These are phyloP conservation scores for Linaria vulgaris DNA, from an alignment of 257 asterid species.

Conservation along the genomic window DNA sequence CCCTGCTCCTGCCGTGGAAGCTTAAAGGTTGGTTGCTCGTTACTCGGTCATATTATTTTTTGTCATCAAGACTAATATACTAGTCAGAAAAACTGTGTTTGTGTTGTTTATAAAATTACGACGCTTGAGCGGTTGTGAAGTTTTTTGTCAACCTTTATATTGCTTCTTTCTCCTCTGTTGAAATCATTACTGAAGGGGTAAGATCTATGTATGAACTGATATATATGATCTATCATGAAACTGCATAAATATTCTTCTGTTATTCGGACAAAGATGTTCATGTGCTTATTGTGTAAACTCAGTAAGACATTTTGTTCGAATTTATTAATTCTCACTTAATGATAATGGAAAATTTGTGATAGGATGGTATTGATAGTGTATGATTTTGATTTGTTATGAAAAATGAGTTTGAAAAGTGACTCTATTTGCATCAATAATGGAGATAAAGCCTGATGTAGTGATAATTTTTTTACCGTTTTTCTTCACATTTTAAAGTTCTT, in stretches of 20 bases:
- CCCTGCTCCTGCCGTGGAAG: slow-evolving; percentile 99
- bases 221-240: too few relatives aligned
- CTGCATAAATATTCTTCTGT: too few relatives aligned
- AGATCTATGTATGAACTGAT: too few relatives aligned
- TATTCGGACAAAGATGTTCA: too few relatives aligned
- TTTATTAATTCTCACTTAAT: too few relatives aligned
- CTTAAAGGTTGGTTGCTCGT: slow-evolving; percentile 63
- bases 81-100: too few relatives aligned
- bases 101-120: too few relatives aligned
- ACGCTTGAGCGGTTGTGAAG: background rate
- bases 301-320: too few relatives aligned
- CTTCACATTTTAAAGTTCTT: background rate
- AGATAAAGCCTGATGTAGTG: background rate
- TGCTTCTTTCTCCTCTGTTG: background rate
- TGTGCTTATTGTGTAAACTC: too few relatives aligned
- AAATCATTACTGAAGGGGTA: background rate
- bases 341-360: too few relatives aligned
- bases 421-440: background rate
- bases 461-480: background rate
- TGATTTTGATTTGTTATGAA: too few relatives aligned
- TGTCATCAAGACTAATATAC: background rate
- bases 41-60: background rate
- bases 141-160: background rate
- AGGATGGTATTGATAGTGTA: too few relatives aligned
- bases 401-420: background rate